phyloP scores from a whole-genome alignment of 139 green algal species.

The Ettlia oleoabundans region DNA sequence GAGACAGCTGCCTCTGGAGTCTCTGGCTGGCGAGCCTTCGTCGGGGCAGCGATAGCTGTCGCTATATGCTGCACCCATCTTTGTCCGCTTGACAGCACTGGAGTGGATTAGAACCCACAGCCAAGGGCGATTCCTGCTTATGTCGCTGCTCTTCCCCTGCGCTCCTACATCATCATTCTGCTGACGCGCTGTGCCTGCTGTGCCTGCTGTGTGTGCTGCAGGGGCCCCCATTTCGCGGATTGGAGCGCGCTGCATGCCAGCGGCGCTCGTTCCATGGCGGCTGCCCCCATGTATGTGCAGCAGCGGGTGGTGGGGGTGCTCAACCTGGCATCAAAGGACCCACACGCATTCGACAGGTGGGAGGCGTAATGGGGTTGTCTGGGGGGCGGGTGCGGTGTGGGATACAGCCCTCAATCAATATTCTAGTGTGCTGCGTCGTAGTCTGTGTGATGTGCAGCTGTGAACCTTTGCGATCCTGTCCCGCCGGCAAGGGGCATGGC shows the following conservation, averaged over 20 bases:
- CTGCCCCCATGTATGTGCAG: slow-evolving; percentile 55
- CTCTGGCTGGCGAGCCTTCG: too few species aligned
- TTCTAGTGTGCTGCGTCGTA: too few species aligned
- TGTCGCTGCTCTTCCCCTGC: too few species aligned
- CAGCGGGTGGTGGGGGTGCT: slow-evolving; percentile 60
- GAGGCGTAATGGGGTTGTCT: neutral
- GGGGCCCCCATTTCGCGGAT: slow-evolving; percentile 64
- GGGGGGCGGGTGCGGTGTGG: too few species aligned
- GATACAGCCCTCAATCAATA: too few species aligned
- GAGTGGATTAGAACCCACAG: neutral
- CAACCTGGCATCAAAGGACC: slow-evolving; percentile 49
- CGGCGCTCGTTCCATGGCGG: slow-evolving; percentile 58
- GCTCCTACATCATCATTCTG: too few species aligned
- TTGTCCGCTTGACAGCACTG: neutral
- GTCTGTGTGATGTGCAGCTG: too few species aligned
- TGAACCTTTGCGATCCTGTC: too few species aligned
- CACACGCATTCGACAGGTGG: slow-evolving; percentile 51
- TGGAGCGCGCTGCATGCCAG: slow-evolving; percentile 52
- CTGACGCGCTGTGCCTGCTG: neutral
- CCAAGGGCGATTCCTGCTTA: too few species aligned
- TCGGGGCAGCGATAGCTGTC: neutral
- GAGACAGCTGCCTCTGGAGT: too few species aligned
- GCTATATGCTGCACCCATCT: neutral
- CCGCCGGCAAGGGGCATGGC: too few species aligned
- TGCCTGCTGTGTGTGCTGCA: neutral